A percentile compares a stretch with the other conserved stretches of the same genome.
These are phyloP conservation scores for Linanthus parryae DNA, from an alignment of 148 eudicot species.

Conservation along the genomic window DNA sequence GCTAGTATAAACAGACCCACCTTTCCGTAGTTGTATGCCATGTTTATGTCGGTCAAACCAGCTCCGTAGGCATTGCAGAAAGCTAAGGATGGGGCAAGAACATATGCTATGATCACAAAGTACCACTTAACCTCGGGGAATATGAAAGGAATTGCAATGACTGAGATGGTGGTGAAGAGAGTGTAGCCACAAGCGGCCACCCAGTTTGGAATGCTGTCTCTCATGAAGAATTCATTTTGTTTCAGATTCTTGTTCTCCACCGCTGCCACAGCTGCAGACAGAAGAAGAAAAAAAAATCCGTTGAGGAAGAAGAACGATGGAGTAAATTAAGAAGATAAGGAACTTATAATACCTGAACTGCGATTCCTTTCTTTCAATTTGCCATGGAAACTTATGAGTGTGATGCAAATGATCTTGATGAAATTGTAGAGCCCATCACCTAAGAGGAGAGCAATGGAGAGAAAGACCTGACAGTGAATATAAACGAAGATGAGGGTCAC, in stretches of 20 bases:
- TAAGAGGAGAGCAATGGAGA: conserved; percentile 70
- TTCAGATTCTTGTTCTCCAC: conserved; percentile 10
- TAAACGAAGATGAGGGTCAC: too few relatives aligned
- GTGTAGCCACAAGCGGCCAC: conserved; percentile 17
- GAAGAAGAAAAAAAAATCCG: too few relatives aligned
- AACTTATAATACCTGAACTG: conserved; percentile 24
- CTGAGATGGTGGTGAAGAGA: conserved; percentile 10
- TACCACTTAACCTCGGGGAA: conserved; percentile 22
- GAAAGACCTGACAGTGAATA: conserved; percentile 44
- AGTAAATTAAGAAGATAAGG: too few relatives aligned
- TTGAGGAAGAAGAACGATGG: too few relatives aligned
- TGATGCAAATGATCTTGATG: conserved; percentile 32
- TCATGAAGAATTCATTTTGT: conserved; percentile 12
- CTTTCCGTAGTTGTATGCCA: conserved; percentile 17
- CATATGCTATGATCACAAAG: conserved; percentile 10
- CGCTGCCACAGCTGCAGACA: conserved; percentile 9
- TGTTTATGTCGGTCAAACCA: conserved; percentile 17
- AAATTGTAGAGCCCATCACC: conserved; percentile 74
- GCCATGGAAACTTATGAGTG: conserved; percentile 21
- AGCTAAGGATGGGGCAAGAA: conserved; percentile 11
- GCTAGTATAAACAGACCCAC: conserved; percentile 12
- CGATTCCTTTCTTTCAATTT: conserved; percentile 19
- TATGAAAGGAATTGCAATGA: conserved; percentile 9
- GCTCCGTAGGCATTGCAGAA: conserved; percentile 20
- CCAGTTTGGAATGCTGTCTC: conserved; percentile 22